Evolutionary conservation across 1,284 basidiomycete species (phyloP), one percentile per base, ranked within the genome.

Genomic region (Cryptococcus amylolentus): DNA sequence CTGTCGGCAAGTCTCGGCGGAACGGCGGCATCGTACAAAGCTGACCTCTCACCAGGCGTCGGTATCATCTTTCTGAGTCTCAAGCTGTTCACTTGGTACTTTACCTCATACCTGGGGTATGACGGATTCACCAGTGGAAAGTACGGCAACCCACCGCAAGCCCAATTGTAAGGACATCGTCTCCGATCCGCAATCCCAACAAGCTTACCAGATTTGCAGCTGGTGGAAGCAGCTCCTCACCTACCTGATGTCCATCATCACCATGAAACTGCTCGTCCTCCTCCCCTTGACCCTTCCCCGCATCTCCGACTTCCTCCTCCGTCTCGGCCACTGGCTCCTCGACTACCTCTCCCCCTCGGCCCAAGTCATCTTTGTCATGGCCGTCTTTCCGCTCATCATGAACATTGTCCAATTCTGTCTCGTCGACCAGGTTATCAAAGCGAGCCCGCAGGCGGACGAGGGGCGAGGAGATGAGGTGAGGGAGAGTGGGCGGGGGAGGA

Each of bases 191-290:
- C 14, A 4, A 35, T 38, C 23, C n/a, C 47, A 49, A 18, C 47
- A 49, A 18, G 14, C 35, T 14, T 20, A 49, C n/a, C 3, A 16
- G 12, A 9, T 28, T 18, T 49, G 16, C 18, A 83, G 72, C 73
- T 97, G 93, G 91, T 69, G 80, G 42, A 85, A 87, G 43, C 95
- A 98, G 78, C 85, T 92, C 18, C 82, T 84, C 8, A 83, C 95
- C 37, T 98, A 98, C 73, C 84, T 97, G 40, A 78, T 87, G 8
- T 83, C 89, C 1, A 81, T 97, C 26, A 84, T 86, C 1, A 81
- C 86, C n/a, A 97, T 98, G 93, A 98, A 98, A 76, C 75, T 91
- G 40, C 75, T 89, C 47, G 89, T 98, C 14, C 79, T 96, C 37
- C 81, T 81, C 1, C 77, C 96, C 7, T 85, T 76, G 42, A 72